phyloP scores from a whole-genome alignment of 768 basidiomycete genomes.

The Neoboletus brunneissimus region DNA sequence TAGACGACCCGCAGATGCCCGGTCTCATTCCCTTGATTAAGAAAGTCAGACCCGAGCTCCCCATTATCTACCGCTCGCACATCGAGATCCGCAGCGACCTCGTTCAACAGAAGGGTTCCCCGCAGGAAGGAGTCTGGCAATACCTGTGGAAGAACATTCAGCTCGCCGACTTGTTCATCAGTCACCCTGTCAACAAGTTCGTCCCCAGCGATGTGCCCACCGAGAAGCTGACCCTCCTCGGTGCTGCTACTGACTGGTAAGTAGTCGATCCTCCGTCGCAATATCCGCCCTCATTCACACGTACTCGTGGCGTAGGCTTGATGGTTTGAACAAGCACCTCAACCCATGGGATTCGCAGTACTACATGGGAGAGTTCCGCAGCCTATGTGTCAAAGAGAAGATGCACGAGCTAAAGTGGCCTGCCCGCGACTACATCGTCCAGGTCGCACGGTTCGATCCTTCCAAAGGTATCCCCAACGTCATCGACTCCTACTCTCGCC shows the following conservation, averaged over 20 bases:
- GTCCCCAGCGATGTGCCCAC: constrained; percentile 82
- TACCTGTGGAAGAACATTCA: constrained; percentile 94
- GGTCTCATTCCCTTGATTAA: constrained; percentile 92
- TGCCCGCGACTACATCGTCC: constrained; percentile 78
- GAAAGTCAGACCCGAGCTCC: constrained; percentile 77
- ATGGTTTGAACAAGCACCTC: constrained; percentile 92
- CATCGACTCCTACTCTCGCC: constrained; percentile 82
- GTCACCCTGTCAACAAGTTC: constrained; percentile 92
- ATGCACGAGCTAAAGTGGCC: constrained; percentile 82
- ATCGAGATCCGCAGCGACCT: constrained; percentile 92
- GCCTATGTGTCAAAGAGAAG: constrained; percentile 72
- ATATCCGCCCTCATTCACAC: constrained; percentile 2
- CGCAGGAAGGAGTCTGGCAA: constrained; percentile 91
- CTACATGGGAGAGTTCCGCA: constrained; percentile 89
- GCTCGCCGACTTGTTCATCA: constrained; percentile 87
- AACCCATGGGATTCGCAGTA: constrained; percentile 76
- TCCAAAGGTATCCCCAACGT: constrained; percentile 80
- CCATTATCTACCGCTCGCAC: constrained; percentile 92
- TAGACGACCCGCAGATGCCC: constrained; percentile 91
- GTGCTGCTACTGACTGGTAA: constrained; percentile 84
- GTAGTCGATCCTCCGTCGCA: constrained; percentile 29
- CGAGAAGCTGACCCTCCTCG: constrained; percentile 68
- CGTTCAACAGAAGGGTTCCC: constrained; percentile 74
- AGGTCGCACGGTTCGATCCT: constrained; percentile 94
- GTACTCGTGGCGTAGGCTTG: constrained; percentile 52